Conservation (phyloP, 1,139 yeast species). For the Taphrina betulina region DNA sequence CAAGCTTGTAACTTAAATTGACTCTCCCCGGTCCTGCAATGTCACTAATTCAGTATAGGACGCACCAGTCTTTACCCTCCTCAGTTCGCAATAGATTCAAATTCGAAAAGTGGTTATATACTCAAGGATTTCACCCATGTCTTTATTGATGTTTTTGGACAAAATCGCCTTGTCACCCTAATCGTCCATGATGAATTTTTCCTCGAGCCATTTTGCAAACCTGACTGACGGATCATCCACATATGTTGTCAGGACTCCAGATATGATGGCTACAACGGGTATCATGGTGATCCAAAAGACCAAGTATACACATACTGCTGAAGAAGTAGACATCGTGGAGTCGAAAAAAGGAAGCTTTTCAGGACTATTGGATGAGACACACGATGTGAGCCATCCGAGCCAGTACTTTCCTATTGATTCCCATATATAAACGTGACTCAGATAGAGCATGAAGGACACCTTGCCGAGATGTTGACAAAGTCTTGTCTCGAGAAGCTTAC, state of each 20-base stretch:
- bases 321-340: neutral
- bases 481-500: conserved; percentile 1
- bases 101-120: too few species aligned
- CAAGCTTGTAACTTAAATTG: conserved; percentile 52
- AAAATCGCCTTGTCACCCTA: neutral
- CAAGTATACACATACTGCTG: conserved; percentile 6
- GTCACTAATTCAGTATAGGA: too few species aligned
- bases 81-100: conserved; percentile 8
- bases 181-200: conserved; percentile 3
- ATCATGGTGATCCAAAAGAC: conserved; percentile 8
- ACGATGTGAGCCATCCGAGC: neutral
- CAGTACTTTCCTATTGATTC: conserved; percentile 2
- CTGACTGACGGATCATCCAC: conserved; percentile 17
- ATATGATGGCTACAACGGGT: conserved; percentile 5
- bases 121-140: neutral
- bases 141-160: neutral
- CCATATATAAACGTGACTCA: conserved; percentile 12
- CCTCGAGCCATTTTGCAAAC: conserved; percentile 20
- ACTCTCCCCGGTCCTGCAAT: too few species aligned
- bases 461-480: conserved; percentile 23
- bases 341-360: neutral
- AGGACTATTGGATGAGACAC: neutral
- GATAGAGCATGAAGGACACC: conserved; percentile 28
- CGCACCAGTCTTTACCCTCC: conserved; percentile 7
- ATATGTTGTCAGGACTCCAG: conserved; percentile 9